A percentile compares a stretch with the other conserved stretches of the same genome.
These are phyloP conservation scores for Steccherinum ochraceum DNA, from an alignment of 768 basidiomycete species.

Conservation along the genomic window DNA sequence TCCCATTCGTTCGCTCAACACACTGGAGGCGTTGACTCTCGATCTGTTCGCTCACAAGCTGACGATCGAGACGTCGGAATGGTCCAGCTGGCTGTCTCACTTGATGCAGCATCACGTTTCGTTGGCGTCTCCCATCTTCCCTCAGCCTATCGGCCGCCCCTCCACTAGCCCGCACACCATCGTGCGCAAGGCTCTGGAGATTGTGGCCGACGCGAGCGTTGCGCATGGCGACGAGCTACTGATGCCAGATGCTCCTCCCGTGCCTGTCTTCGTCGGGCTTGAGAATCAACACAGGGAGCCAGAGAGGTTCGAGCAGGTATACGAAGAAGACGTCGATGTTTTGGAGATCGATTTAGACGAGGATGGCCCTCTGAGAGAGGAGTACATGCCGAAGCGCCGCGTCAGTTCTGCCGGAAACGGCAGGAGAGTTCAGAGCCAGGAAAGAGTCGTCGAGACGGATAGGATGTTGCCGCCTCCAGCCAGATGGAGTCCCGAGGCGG, in stretches of 20 bases:
- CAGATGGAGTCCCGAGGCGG: conserved; percentile 77
- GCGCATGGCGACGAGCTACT: conserved; percentile 11
- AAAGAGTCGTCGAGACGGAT: conserved; percentile 16
- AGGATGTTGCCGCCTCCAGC: conserved; percentile 62
- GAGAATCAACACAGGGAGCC: conserved; percentile 57
- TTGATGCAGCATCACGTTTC: conserved; percentile 61
- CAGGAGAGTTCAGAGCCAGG: conserved; percentile 9
- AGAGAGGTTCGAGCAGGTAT: conserved; percentile 34
- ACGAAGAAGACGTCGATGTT: conserved; percentile 30
- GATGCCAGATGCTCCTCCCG: conserved; percentile 31
- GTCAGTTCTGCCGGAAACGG: conserved; percentile 25
- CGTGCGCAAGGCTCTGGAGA: conserved; percentile 63
- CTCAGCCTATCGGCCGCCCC: conserved; percentile 76
- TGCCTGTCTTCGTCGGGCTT: conserved; percentile 68
- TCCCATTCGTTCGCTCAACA: conserved; percentile 62
- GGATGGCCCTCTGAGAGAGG: conserved; percentile 76
- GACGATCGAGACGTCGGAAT: conserved; percentile 55
- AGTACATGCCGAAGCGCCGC: conserved; percentile 72
- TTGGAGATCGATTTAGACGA: conserved; percentile 77
- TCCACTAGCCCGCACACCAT: conserved; percentile 66
- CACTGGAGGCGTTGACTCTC: conserved; percentile 62
- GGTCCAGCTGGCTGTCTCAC: conserved; percentile 69
- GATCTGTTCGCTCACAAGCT: conserved; percentile 68
- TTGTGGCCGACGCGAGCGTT: conserved; percentile 49
- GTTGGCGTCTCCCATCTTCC: conserved; percentile 48